Evolutionary conservation across 805 yeast genomes (phyloP).

Genomic region (Geotrichum ghanense): DNA sequence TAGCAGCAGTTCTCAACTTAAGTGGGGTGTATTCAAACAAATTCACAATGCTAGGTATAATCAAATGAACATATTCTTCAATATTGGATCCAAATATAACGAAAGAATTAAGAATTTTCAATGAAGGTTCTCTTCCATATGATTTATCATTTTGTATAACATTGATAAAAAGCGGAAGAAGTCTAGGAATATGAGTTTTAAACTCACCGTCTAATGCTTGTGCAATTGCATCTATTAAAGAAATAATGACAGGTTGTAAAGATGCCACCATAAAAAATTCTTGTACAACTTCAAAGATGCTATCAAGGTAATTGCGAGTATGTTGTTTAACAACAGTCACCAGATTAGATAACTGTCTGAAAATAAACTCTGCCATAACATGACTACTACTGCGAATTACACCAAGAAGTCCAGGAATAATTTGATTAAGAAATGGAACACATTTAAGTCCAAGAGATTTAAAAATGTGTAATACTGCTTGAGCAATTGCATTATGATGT

Average conservation of each 20-base stretch:
- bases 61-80: conserved; percentile 78
- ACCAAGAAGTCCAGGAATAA: conserved; percentile 74
- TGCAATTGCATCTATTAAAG: conserved; percentile 73
- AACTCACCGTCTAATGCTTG: conserved; percentile 87
- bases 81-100: conserved; percentile 79
- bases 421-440: conserved; percentile 77
- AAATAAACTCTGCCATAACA: conserved; percentile 72
- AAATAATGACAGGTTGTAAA: conserved; percentile 68
- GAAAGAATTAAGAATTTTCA: conserved; percentile 69
- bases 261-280: conserved; percentile 57
- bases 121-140: conserved; percentile 37
- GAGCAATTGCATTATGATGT: conserved; percentile 88
- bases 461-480: conserved; percentile 84
- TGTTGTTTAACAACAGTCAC: conserved; percentile 80
- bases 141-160: conserved; percentile 60
- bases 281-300: conserved; percentile 61
- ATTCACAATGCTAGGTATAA: conserved; percentile 76
- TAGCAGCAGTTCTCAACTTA: conserved; percentile 56
- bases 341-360: conserved; percentile 75
- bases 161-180: conserved; percentile 64
- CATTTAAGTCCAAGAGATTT: conserved; percentile 81
- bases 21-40: conserved; percentile 62
- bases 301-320: conserved; percentile 69
- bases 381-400: conserved; percentile 71
- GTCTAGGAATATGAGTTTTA: conserved; percentile 66